Base-by-base conservation (phyloP, 176 grass and related monocot genomes). In the Oropetium thomaeum region DNA sequence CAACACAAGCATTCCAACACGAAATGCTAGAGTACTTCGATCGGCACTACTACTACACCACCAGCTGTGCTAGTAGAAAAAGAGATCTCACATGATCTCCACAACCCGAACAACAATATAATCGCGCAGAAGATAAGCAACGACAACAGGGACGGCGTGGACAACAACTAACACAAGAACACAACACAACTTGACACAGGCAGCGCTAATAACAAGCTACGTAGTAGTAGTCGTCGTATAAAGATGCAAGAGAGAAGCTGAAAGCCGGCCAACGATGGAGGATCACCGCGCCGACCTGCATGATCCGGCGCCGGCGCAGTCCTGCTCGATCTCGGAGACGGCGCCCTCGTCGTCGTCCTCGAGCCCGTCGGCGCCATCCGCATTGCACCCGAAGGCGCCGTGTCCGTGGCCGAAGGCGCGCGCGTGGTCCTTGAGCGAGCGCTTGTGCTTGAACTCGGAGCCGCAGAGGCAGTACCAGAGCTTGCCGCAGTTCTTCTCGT, bases 401-500 rank as follows among this genome's bases (percentile, higher is more conserved):
- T 98, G 95, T 4, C 91, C 95, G 57, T 81, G 88, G 5, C 91
- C 95, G 48, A 98, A 98, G 5, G 95, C 91, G 35, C 88, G 78
- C 64, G 92, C 90, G 63, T 98, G 95, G 80, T 98, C 95, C 83
- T 98, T 98, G 65, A 98, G 88, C 2, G 95, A 98, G 40, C 95
- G 83, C 89, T 98, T 98, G 89, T 98, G 95, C 89, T 98, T 98
- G 86, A 98, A 98, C 80, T 98, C 95, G 48, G 95, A 98, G 62
- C 95, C 95, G 34, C 95, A 98, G 81, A 90, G 86, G 83, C 95
- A 98, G 82, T 94, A 98, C 95, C 95, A 98, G 82, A 98, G 87
- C 80, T 90, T 98, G 81, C 95, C 95, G 71, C 95, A 98, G 76
- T 98, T 98, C 84, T 98, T 98, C 91, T 98, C 95, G 85, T 98